Percentiles rank a stretch among this genome's conserved stretches.
phyloP scores from a whole-genome alignment of 1,284 basidiomycete species.

The Leccinum subrobustum region DNA sequence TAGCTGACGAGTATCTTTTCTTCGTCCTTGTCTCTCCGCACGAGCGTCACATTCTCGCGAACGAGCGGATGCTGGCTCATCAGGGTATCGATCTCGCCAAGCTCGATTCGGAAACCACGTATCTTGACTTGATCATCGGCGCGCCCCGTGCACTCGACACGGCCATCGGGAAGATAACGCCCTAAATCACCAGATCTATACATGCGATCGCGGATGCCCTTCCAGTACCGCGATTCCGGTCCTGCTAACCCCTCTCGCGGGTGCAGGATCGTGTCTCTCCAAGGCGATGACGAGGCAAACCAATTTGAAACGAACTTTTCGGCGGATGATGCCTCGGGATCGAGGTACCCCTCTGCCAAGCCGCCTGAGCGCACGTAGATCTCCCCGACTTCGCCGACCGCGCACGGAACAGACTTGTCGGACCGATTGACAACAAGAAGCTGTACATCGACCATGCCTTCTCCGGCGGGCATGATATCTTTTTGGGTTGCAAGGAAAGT shows the following conservation, averaged over 20 bases:
- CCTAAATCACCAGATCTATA: slow-evolving; percentile 97
- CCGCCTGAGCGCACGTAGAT: slow-evolving; percentile 98
- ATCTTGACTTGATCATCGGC: slow-evolving; percentile 99
- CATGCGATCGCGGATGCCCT: slow-evolving; percentile 97
- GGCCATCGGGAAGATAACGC: slow-evolving; percentile 90
- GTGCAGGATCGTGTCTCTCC: slow-evolving; percentile 72
- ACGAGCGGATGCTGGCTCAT: slow-evolving; percentile 92
- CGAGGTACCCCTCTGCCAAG: slow-evolving; percentile 93
- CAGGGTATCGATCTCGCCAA: slow-evolving; percentile 98
- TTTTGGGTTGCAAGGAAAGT: slow-evolving; percentile 95
- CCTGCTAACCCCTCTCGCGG: slow-evolving; percentile 57
- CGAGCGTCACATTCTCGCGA: slow-evolving; percentile 95
- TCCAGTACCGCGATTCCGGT: slow-evolving; percentile 83
- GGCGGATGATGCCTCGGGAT: slow-evolving; percentile 78
- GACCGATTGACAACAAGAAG: slow-evolving; percentile 95
- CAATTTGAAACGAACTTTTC: slow-evolving; percentile 95
- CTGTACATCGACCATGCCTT: slow-evolving; percentile 98
- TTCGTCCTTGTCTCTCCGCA: slow-evolving; percentile 97
- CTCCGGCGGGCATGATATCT: slow-evolving; percentile 97
- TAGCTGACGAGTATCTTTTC: slow-evolving; percentile 99
- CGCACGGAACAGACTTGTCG: slow-evolving; percentile 86
- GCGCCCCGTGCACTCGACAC: slow-evolving; percentile 95
- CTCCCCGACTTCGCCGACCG: slow-evolving; percentile 96
- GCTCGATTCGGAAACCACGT: slow-evolving; percentile 97
- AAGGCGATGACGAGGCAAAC: slow-evolving; percentile 63